Evolutionary conservation across 192 early-diverging fungal species (phyloP).

Genomic region (Coemansia erecta): DNA sequence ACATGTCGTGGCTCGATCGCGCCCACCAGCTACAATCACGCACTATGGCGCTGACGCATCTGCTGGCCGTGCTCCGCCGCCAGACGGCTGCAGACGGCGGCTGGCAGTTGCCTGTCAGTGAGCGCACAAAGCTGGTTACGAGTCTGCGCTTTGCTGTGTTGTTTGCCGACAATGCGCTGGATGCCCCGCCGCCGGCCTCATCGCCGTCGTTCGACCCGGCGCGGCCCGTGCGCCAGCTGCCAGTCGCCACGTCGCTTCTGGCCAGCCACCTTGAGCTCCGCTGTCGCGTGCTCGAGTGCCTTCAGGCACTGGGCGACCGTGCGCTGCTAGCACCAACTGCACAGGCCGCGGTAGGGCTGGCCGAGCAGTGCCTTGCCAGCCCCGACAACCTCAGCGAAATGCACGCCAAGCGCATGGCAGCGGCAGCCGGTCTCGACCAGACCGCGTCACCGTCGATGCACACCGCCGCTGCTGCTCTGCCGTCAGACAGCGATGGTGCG

Average conservation of each 20-base stretch:
- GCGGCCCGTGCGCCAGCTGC: constrained; percentile 10
- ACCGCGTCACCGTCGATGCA: background rate
- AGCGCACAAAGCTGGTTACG: background rate
- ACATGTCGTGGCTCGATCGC: constrained; percentile 29
- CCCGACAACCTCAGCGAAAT: constrained; percentile 24
- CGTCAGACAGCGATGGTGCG: background rate
- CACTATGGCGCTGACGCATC: constrained; percentile 22
- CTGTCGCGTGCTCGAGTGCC: constrained; percentile 23
- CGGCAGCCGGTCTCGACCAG: background rate
- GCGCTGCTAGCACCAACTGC: background rate
- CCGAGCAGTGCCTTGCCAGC: constrained; percentile 25
- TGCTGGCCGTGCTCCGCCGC: constrained; percentile 12
- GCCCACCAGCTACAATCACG: constrained; percentile 29
- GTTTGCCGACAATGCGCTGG: constrained; percentile 51
- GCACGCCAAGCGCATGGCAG: constrained; percentile 14
- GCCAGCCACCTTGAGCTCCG: constrained; percentile 32
- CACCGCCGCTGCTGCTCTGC: background rate
- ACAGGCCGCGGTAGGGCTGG: constrained; percentile 25
- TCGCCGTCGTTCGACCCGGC: constrained; percentile 1
- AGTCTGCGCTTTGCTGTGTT: constrained; percentile 22
- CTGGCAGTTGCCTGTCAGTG: constrained; percentile 2
- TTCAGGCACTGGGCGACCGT: background rate
- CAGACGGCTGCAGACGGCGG: background rate
- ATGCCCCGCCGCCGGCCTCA: constrained; percentile 27
- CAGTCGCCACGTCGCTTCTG: constrained; percentile 13